Evolutionary conservation across 1,139 yeast species (phyloP), one percentile per base, ranked within the genome.

Genomic region (Candida sp.): DNA sequence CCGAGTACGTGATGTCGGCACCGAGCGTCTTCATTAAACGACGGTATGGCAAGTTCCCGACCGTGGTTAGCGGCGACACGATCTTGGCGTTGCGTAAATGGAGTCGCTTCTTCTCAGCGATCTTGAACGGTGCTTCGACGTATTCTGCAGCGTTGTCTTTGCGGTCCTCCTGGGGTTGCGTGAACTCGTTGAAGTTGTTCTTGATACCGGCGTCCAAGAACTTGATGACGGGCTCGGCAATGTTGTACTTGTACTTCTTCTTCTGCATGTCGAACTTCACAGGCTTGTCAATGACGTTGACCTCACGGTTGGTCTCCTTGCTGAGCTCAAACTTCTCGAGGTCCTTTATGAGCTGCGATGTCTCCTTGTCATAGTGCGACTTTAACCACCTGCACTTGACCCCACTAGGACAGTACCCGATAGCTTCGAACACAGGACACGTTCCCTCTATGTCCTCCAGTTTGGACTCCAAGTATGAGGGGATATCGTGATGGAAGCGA

Each of bases 1-100:
- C 99, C 44, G 94, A 83, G 67, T 90, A 94, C 0, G 99, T 94
- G 12, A 93, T 82, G 63, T 94, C 98, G 5, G 97, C 97, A 27
- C 98, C 98, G 37, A 91, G 72, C 1, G 87, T 79, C 63, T 88
- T 89, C 98, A 96, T 94, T 53, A 96, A 78, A 58, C 98, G 81
- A 68, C 99, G 87, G 72, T 85, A 94, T n/a, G 99, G 99, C 62
- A 96, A 77, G 68, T 94, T 94, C 33, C 99, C 99, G 6, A 96
- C 99, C 0, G 99, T 94, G 25, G 99, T 96, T 58, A 94, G 80
- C 2, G 99, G 99, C 1, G 98, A 91, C 9, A 94, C 88, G 54
- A 94, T 92, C 67, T 91, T 93, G 54, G 96, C 94, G 39, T 84
- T 73, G 48, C 78, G 74, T 49, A 90, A 78, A 63, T 91, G 75